phyloP scores from a whole-genome alignment of 1,284 basidiomycete genomes.

The Sanghuangporus baumii region DNA sequence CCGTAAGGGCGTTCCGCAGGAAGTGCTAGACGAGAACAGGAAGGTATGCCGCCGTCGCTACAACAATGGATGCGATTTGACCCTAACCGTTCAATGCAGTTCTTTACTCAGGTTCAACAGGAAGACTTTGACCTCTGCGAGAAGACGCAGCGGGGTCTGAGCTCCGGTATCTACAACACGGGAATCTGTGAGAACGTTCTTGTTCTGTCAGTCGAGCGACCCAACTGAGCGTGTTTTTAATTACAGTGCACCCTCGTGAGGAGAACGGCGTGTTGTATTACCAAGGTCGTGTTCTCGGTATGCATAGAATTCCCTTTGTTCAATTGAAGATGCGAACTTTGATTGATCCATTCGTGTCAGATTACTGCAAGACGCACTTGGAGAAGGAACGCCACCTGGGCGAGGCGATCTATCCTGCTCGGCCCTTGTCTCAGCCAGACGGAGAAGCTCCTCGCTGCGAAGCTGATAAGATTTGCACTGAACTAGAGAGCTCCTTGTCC shows the following conservation, averaged over 20 bases:
- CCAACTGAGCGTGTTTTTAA: not conserved
- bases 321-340: not conserved
- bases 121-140: constrained; percentile 24
- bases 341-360: not conserved
- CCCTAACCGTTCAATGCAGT: not conserved
- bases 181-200: constrained; percentile 16
- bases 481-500: constrained; percentile 3
- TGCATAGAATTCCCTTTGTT: not conserved
- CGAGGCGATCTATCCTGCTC: constrained; percentile 22
- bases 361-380: constrained; percentile 20
- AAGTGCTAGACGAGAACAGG: constrained; percentile 21
- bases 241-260: constrained; percentile 21
- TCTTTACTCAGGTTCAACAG: constrained; percentile 23
- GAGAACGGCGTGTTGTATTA: constrained; percentile 25
- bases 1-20: constrained; percentile 20
- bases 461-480: constrained; percentile 9
- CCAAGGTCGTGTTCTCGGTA: constrained; percentile 22
- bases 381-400: constrained; percentile 21
- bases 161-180: constrained; percentile 23
- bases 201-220: not conserved
- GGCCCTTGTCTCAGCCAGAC: constrained; percentile 7
- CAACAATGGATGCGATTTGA: constrained; percentile 13
- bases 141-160: constrained; percentile 23
- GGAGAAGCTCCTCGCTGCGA: constrained; percentile 1
- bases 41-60: constrained; percentile 3